Base-by-base conservation (phyloP, 768 basidiomycete species). In the Russula earlei region DNA sequence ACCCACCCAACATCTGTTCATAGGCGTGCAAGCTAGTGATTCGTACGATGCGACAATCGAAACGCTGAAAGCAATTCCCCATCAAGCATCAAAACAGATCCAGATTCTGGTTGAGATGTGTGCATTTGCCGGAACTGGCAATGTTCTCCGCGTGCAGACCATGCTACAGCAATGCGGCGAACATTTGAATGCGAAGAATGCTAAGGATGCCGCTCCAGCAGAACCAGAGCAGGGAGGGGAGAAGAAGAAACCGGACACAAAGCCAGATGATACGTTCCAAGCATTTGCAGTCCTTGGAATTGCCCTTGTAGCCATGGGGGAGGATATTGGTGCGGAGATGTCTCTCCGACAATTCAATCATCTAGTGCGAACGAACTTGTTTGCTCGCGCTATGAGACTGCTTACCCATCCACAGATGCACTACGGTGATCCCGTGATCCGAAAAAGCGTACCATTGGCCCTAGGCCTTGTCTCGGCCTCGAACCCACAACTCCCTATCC, bases 301-400 rank as follows among this genome's bases (percentile, higher is more conserved):
- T 64, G 85, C 95, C 0, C 70, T 98, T 56, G 88, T 98, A 42
- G 85, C 96, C 4, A 97, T 98, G 93, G 96, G 96, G 19, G 96
- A 99, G 71, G 95, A 98, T 22, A 84, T 97, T 46, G 96, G 96
- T 46, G 84, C 93, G 2, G 91, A 98, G 69, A 98, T 99, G 96
- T 85, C 89, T n/a, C 72, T 98, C 64, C 75, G 96, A 61, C 91
- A 94, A 64, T 95, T 98, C 76, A 96, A 97, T 70, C 96, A 99
- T 68, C 75, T 99, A 52, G 94, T 95, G 61, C 63, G 84, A 73
- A 4, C 5, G 27, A 49, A 38, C 42, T 6, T 49, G 17, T 25
- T 11, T 22, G 48, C 45, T 49, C 36, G 24, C 51, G 64, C 70
- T 15, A 72, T 53, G 20, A 45, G 55, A n/a, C 10, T 46, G 40